Evolutionary conservation across 1,139 yeast species (phyloP).

Genomic region (Torulaspora globosa): DNA sequence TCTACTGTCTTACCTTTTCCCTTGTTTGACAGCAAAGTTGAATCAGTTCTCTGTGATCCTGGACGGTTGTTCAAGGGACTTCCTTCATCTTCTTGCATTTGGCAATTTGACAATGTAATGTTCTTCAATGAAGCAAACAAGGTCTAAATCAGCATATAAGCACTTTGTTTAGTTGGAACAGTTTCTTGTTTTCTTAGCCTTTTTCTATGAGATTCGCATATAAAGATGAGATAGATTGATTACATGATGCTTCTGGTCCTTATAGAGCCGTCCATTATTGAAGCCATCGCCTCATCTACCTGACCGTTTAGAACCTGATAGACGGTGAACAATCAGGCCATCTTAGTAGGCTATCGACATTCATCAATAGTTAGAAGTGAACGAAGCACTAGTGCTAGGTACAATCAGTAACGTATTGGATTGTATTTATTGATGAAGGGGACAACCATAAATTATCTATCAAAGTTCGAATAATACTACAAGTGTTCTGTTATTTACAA

Average conservation of each 20-base stretch:
- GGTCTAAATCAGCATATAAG: not conserved
- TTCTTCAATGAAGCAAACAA: no score
- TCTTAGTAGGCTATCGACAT: no score
- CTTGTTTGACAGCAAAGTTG: not conserved
- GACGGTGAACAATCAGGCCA: no score
- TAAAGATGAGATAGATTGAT: no score
- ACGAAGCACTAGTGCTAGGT: no score
- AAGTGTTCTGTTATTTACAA: slow-evolving; percentile 4
- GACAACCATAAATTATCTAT: not conserved
- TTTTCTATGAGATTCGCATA: not conserved
- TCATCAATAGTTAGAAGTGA: no score
- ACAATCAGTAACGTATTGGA: no score
- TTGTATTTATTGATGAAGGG: no score
- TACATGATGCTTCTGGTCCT: no score
- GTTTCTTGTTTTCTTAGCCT: not conserved
- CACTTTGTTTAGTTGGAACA: not conserved
- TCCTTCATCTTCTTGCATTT: not conserved
- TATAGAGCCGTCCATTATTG: no score
- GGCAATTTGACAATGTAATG: not conserved
- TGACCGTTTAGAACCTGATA: no score
- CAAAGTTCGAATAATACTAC: slow-evolving; percentile 1
- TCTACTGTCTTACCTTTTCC: not conserved
- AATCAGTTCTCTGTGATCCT: not conserved
- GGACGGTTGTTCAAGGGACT: not conserved
- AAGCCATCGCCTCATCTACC: no score